Conservation (phyloP, 306 rosid genomes). For the Ormosia semicastrata region DNA sequence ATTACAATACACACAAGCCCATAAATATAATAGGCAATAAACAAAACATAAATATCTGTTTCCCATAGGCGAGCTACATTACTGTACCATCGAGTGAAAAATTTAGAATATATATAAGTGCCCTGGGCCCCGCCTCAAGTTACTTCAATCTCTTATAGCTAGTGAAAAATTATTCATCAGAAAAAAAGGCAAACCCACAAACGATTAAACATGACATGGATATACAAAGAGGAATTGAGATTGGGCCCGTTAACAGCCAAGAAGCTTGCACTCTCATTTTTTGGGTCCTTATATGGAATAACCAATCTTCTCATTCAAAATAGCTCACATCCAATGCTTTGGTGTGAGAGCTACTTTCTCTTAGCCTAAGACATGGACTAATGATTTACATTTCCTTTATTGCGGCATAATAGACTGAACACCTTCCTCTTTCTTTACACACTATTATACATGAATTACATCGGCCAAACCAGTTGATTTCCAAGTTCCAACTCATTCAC, state of each 20-base stretch:
- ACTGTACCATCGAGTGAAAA: not conserved
- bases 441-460: conserved; percentile 12
- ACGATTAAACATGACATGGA: conserved; percentile 34
- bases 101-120: conserved; percentile 2
- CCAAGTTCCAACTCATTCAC: conserved; percentile 33
- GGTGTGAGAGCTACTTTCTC: conserved; percentile 47
- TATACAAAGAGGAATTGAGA: conserved; percentile 34
- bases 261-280: conserved; percentile 34
- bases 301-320: conserved; percentile 35
- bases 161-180: conserved; percentile 38
- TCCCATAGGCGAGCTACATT: conserved; percentile 8
- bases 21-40: not conserved
- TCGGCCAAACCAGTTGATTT: conserved; percentile 32
- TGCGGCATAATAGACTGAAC: conserved; percentile 25
- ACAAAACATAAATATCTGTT: not conserved
- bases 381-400: conserved; percentile 40
- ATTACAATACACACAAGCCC: conserved; percentile 17
- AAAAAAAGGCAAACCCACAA: conserved; percentile 29
- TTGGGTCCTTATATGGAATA: conserved; percentile 26
- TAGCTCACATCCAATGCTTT: conserved; percentile 35
- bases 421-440: conserved; percentile 14
- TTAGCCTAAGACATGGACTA: conserved; percentile 28
- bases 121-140: conserved; percentile 18
- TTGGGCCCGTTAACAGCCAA: conserved; percentile 44
- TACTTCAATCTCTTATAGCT: conserved; percentile 27